Evolutionary conservation across 768 basidiomycete genomes (phyloP).

Genomic region (Tricholoma furcatifolium): DNA sequence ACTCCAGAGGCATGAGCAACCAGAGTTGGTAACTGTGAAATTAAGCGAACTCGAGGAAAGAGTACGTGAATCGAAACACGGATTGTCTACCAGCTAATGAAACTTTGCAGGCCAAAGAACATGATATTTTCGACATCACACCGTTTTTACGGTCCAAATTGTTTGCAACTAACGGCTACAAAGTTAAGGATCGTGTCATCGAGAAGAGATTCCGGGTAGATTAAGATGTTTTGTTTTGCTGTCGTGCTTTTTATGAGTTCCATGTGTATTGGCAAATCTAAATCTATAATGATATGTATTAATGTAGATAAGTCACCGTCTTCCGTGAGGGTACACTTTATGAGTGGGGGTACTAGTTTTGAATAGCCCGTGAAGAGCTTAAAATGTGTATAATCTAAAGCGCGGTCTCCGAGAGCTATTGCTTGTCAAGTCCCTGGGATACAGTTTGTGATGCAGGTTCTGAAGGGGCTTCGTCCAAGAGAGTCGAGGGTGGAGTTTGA

Average conservation of each 20-base stretch:
- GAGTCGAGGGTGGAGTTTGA: neutral
- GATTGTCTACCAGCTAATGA: slow-evolving; percentile 1
- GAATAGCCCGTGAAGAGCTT: neutral
- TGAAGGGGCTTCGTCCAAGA: neutral
- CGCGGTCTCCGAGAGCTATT: neutral
- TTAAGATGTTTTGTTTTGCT: slow-evolving; percentile 30
- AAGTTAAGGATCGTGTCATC: slow-evolving; percentile 59
- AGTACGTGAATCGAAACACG: slow-evolving; percentile 42
- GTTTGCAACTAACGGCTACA: slow-evolving; percentile 89
- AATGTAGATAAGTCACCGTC: neutral
- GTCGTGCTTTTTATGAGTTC: slow-evolving; percentile 17
- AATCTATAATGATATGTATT: slow-evolving; percentile 15
- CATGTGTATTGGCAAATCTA: neutral
- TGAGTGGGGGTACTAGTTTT: slow-evolving; percentile 13
- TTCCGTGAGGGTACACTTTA: neutral
- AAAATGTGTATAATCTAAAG: neutral
- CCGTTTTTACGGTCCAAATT: slow-evolving; percentile 85
- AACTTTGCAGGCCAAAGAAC: slow-evolving; percentile 78
- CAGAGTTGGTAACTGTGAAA: slow-evolving; percentile 73
- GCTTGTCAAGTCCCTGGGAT: neutral
- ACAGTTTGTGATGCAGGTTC: neutral
- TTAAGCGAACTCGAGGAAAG: slow-evolving; percentile 83
- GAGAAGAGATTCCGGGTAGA: slow-evolving; percentile 70
- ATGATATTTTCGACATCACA: slow-evolving; percentile 89
- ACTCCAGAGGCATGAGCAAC: slow-evolving; percentile 73